phyloP scores from a whole-genome alignment of 208 protist species.

The Herpetomonas tarakana region DNA sequence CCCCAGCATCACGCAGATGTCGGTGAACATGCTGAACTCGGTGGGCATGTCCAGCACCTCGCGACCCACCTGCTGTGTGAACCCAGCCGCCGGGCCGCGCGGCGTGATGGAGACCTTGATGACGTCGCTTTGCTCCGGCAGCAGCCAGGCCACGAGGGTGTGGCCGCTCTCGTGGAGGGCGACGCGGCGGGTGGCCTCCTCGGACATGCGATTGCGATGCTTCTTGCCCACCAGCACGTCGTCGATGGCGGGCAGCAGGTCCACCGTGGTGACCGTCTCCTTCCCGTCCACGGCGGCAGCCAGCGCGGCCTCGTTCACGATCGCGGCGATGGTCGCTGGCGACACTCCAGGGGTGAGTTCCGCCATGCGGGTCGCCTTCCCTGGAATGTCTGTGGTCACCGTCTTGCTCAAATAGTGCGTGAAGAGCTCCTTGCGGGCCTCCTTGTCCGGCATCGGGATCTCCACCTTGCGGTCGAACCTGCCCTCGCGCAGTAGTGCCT shows the following conservation, averaged over 20 bases:
- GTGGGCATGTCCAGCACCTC: conserved; percentile 79
- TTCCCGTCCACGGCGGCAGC: conserved; percentile 89
- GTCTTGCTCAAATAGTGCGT: conserved; percentile 63
- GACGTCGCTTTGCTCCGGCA: conserved; percentile 86
- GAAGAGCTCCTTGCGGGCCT: conserved; percentile 68
- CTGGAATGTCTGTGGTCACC: conserved; percentile 25
- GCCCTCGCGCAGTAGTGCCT: conserved; percentile 95
- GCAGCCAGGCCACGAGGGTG: conserved; percentile 92
- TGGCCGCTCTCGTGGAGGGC: conserved; percentile 97
- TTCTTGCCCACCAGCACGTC: conserved; percentile 87
- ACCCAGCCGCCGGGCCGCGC: conserved; percentile 71
- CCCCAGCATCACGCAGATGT: conserved; percentile 92
- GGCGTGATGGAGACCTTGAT: conserved; percentile 97
- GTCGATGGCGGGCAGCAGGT: conserved; percentile 80
- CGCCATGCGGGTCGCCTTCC: conserved; percentile 43
- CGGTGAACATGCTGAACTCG: conserved; percentile 91
- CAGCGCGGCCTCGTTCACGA: conserved; percentile 92
- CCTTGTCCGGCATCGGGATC: conserved; percentile 77
- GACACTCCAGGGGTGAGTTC: conserved; percentile 86
- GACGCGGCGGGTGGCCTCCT: conserved; percentile 42
- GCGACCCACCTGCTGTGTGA: conserved; percentile 80
- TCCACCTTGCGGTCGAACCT: conserved; percentile 96
- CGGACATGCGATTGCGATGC: conserved; percentile 70
- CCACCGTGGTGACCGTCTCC: conserved; percentile 73
- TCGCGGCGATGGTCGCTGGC: conserved; percentile 91